These are phyloP conservation scores for Endoconidiophora polonica DNA, from an alignment of 2,329 filamentous ascomycete genomes.

Conservation along the genomic window DNA sequence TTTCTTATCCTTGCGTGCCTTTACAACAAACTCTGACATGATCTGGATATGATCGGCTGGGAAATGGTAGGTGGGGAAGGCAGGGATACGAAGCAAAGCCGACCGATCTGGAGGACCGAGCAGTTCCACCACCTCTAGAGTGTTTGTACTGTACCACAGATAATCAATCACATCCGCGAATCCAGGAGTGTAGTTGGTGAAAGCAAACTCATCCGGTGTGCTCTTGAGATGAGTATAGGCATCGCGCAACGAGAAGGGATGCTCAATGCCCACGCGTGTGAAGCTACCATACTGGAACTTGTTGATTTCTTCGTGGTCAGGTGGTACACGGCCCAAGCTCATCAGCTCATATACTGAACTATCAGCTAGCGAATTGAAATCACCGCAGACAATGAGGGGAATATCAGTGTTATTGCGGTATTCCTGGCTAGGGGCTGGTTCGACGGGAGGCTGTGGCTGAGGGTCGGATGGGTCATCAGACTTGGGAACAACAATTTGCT, in stretches of 20 bases:
- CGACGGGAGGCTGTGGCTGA: slow-evolving; percentile 35
- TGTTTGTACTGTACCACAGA: slow-evolving; percentile 92
- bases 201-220: slow-evolving; percentile 67
- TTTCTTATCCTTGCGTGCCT: slow-evolving; percentile 71
- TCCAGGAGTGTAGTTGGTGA: slow-evolving; percentile 93
- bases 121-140: slow-evolving; percentile 65
- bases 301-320: slow-evolving; percentile 64
- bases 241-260: slow-evolving; percentile 86
- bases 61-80: slow-evolving; percentile 89
- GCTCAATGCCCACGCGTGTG: slow-evolving; percentile 77
- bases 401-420: slow-evolving; percentile 79
- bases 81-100: slow-evolving; percentile 72
- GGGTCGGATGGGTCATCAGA: slow-evolving; percentile 26
- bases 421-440: slow-evolving; percentile 67
- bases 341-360: slow-evolving; percentile 88
- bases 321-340: slow-evolving; percentile 59
- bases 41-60: slow-evolving; percentile 84
- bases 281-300: slow-evolving; percentile 83
- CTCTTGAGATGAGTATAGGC: slow-evolving; percentile 72
- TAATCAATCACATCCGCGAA: slow-evolving; percentile 91
- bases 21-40: slow-evolving; percentile 78
- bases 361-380: slow-evolving; percentile 81
- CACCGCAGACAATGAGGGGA: slow-evolving; percentile 78
- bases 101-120: slow-evolving; percentile 75
- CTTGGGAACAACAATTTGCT: slow-evolving; percentile 29